A percentile compares a stretch with the other conserved stretches of the same genome.
Conservation (phyloP, 805 yeast species). For the Candida germanica region DNA sequence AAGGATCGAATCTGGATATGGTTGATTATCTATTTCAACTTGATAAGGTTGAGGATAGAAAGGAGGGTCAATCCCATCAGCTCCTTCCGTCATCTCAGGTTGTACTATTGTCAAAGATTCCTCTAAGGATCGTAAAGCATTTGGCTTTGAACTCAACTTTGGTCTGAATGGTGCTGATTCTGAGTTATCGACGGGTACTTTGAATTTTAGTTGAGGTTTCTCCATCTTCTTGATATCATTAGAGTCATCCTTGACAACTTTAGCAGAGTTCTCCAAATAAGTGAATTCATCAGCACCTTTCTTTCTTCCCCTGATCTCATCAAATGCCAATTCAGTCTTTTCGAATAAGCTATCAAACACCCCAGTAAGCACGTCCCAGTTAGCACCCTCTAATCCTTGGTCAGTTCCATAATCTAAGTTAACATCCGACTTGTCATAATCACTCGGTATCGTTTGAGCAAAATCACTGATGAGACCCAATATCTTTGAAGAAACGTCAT, state of each 20-base stretch:
- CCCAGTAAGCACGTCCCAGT: constrained; percentile 64
- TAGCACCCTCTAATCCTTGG: constrained; percentile 23
- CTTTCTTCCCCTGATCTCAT: constrained; percentile 29
- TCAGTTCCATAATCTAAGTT: constrained; percentile 18
- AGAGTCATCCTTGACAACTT: constrained; percentile 10
- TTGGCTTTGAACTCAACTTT: constrained; percentile 65
- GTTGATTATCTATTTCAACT: constrained; percentile 64
- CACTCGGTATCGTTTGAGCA: constrained; percentile 19
- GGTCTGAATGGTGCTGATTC: constrained; percentile 78
- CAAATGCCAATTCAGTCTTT: constrained; percentile 68
- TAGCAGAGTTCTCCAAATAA: constrained; percentile 47
- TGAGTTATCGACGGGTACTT: constrained; percentile 59
- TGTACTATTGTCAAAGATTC: constrained; percentile 37
- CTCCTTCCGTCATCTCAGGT: constrained; percentile 25
- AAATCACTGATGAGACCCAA: constrained; percentile 46
- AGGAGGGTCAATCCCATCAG: constrained; percentile 43
- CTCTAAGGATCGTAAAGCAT: constrained; percentile 56
- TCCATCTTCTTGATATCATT: constrained; percentile 27
- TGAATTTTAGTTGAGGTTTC: constrained; percentile 72
- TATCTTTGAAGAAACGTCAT: constrained; percentile 23
- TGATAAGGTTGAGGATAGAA: constrained; percentile 81
- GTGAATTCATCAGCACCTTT: constrained; percentile 26
- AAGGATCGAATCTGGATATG: constrained; percentile 62
- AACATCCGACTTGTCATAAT: constrained; percentile 13
- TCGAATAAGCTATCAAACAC: constrained; percentile 72